Evolutionary conservation across 495 filamentous ascomycete genomes (phyloP), one percentile per base, ranked within the genome.

Genomic region (Penicillium diatomitis): DNA sequence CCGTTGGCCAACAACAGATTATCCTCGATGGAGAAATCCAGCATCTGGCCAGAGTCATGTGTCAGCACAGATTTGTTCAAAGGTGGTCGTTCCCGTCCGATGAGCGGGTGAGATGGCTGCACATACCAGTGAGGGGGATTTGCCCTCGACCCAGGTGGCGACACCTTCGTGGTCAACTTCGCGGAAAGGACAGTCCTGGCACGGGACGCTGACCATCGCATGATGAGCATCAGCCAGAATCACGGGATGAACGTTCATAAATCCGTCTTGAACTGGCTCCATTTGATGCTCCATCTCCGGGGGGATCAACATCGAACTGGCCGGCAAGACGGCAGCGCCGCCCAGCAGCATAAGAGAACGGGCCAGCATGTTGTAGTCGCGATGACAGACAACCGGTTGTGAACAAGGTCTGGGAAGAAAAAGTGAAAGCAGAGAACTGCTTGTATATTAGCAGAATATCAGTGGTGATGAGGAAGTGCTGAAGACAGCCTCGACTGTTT

Each of bases 161-260:
- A 47, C 47, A 4, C 67, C 68, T 50, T 66, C 57, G 9, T 60
- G 51, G 7, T 50, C 55, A 20, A 59, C 51, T 57, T 61, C 57
- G 35, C 58, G 70, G 65, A 70, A 72, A 0, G 71, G 73, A 46
- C 75, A 79, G 29, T 70, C 69, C 27, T 65, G 64, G 56, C 75
- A 79, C 36, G 64, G 57, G 7, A 78, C 53, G 8, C 63, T 58
- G 37, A 78, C 49, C 4, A 58, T 51, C 40, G 64, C 58, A 41
- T 62, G 57, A 32, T 58, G 60, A 6, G 60, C 52, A 28, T 67
- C 58, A 32, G 62, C 52, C n/a, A 62, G 41, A 34, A 62, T 53
- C 32, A 69, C 27, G 0, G 66, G 64, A 28, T 65, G 53, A 9
- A 65, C 36, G 20, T 46, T 53, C 39, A 64, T 38, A 33, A 65